Evolutionary conservation across 495 filamentous ascomycete genomes (phyloP).

Genomic region (Trypethelium eluteriae): DNA sequence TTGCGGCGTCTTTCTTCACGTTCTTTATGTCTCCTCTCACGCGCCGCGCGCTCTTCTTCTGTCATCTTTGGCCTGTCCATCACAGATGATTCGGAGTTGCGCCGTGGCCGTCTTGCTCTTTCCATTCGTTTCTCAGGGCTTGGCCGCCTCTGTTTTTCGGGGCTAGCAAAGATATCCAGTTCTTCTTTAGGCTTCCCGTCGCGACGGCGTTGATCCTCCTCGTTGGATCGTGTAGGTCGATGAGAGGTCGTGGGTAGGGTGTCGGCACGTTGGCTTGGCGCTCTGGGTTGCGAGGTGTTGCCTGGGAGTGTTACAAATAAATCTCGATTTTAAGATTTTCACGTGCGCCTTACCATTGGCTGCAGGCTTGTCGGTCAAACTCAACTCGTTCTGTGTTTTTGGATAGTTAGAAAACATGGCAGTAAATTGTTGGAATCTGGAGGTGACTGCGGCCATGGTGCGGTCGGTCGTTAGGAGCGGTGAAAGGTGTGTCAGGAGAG

Average conservation of each 20-base stretch:
- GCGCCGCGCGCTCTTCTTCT: conserved; percentile 51
- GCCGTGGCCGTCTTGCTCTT: conserved; percentile 49
- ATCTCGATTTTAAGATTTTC: neutral
- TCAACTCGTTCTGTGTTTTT: conserved; percentile 33
- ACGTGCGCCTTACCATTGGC: conserved; percentile 22
- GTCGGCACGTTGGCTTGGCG: conserved; percentile 18
- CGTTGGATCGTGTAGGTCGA: conserved; percentile 31
- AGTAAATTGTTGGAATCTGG: conserved; percentile 30
- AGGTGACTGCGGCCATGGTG: conserved; percentile 27
- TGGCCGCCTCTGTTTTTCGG: conserved; percentile 29
- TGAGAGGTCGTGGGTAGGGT: conserved; percentile 26
- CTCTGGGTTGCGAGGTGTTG: conserved; percentile 16
- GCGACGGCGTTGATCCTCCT: conserved; percentile 40
- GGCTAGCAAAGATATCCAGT: conserved; percentile 52
- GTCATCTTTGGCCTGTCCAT: conserved; percentile 53
- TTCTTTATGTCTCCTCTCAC: conserved; percentile 65
- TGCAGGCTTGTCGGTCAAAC: conserved; percentile 30
- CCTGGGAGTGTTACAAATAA: neutral
- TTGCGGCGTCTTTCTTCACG: conserved; percentile 49
- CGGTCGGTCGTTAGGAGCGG: neutral
- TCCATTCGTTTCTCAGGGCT: conserved; percentile 11
- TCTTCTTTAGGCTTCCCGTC: conserved; percentile 34
- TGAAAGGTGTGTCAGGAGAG: neutral
- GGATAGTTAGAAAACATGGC: conserved; percentile 37
- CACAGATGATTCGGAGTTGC: conserved; percentile 92